Percentiles rank a stretch among this genome's conserved stretches.
Evolutionary conservation across 495 filamentous ascomycete species (phyloP).

Genomic region (Penicillium silybi): DNA sequence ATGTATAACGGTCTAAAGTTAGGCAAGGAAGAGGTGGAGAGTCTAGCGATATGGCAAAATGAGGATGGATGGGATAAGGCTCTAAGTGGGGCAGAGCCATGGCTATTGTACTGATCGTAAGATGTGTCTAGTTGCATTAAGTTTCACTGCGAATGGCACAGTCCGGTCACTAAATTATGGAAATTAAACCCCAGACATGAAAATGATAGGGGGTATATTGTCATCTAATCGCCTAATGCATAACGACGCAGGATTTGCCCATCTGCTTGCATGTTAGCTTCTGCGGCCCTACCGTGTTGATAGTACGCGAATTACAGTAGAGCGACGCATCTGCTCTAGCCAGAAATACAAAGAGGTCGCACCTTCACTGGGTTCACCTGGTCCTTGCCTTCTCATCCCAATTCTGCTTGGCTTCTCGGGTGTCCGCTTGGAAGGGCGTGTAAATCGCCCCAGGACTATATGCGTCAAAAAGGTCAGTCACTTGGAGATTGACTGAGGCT

Average conservation of each 20-base stretch:
- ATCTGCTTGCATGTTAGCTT: constrained; percentile 18
- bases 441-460: too few relatives aligned
- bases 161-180: not conserved
- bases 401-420: too few relatives aligned
- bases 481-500: too few relatives aligned
- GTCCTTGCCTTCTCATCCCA: constrained; percentile 37
- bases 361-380: constrained; percentile 60
- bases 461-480: too few relatives aligned
- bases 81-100: constrained; percentile 34
- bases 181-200: not conserved
- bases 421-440: too few relatives aligned
- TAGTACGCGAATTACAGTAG: constrained; percentile 36
- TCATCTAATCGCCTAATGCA: constrained; percentile 35
- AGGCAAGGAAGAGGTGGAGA: constrained; percentile 42
- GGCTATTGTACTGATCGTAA: constrained; percentile 33
- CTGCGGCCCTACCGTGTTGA: too few relatives aligned
- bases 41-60: constrained; percentile 43
- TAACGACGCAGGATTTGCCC: constrained; percentile 54
- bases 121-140: not conserved
- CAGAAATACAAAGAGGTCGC: constrained; percentile 61
- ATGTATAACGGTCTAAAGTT: constrained; percentile 44
- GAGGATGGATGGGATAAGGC: constrained; percentile 43
- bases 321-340: constrained; percentile 52
- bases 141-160: constrained; percentile 3
- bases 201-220: not conserved